Base-by-base conservation (phyloP, 805 yeast species). In the Saccharomycopsis fodiens region DNA sequence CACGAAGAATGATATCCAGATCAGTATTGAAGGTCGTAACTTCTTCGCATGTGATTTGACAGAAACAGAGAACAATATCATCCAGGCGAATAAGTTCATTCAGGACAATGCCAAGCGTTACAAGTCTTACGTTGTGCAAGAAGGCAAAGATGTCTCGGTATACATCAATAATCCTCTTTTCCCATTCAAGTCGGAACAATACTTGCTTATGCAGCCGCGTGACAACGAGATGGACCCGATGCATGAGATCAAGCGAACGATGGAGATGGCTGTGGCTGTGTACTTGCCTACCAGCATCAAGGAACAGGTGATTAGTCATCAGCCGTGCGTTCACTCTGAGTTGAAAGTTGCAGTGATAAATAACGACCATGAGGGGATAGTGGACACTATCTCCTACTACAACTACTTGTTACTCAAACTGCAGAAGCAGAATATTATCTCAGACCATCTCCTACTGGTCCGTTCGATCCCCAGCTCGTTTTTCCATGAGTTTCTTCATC, bases 401-500 rank as follows among this genome's bases (percentile, higher is more conserved):
- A 79, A 78, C 54, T 48, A 44, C 2, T 49, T 72, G 20, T 56
- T 79, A 7, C 52, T 45, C 2, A 46, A 53, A 3, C 56, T 74
- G n/a, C 68, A 69, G 21, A 51, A 61, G 22, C 41, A 50, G 7
- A 62, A 61, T 16, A 61, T 58, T 2, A 58, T 68, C 3, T 43
- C 59, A 7, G 48, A 55, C 21, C 61, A 65, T 50, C 46, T 74
- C 43, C 20, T 58, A 27, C 31, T 55, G 50, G 55, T 45, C 42
- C 59, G 55, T 32, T 59, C 59, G 6, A 57, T 66, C 31, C 78
- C 70, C 21, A 56, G 56, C 48, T 60, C 62, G 56, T 65, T 77
- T 21, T 58, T 81, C 42, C 89, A 84, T 55, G 93, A 83, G 56
- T 51, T 89, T 3, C 64, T 88, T 42, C 75, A 82, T 47, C 80